A percentile compares a stretch with the other conserved stretches of the same genome.
Evolutionary conservation across 371 early-diverging fungal species (phyloP).

Genomic region (Blastocladiella emersonii): DNA sequence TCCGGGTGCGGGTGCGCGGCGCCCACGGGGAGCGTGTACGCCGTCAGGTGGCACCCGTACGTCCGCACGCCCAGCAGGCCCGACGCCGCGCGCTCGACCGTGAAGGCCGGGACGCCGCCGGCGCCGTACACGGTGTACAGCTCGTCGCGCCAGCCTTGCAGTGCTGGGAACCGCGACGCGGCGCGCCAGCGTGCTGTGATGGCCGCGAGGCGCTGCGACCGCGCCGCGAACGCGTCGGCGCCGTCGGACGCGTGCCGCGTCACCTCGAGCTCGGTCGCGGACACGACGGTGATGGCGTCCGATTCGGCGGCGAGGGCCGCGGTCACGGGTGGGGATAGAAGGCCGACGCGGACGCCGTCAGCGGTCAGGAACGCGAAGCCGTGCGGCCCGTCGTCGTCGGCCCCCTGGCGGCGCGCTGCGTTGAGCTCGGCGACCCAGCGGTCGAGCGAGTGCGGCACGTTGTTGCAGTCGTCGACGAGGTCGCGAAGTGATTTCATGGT

Average conservation of each 20-base stretch:
- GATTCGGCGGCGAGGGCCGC: not conserved
- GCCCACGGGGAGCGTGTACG: constrained; percentile 26
- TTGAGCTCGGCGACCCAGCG: not conserved
- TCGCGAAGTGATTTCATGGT: not conserved
- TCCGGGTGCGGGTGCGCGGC: constrained; percentile 13
- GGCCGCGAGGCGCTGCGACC: not conserved
- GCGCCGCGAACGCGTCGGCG: not conserved
- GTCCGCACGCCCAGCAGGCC: constrained; percentile 63
- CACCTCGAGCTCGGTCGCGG: not conserved
- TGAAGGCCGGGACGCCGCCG: constrained; percentile 31
- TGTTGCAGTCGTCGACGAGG: not conserved
- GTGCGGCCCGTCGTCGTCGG: not conserved
- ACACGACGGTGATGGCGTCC: not conserved
- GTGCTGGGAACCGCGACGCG: not conserved
- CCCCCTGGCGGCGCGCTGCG: not conserved
- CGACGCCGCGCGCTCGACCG: constrained; percentile 67
- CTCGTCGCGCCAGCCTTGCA: constrained; percentile 59
- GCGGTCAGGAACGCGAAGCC: not conserved
- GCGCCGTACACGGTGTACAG: constrained; percentile 62
- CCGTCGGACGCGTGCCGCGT: not conserved
- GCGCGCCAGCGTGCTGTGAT: not conserved
- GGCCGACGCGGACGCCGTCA: not conserved
- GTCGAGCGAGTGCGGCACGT: not conserved
- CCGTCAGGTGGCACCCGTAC: constrained; percentile 57
- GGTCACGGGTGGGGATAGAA: not conserved